Base-by-base conservation (phyloP, 2,329 filamentous ascomycete genomes). In the Didymella pinodella region DNA sequence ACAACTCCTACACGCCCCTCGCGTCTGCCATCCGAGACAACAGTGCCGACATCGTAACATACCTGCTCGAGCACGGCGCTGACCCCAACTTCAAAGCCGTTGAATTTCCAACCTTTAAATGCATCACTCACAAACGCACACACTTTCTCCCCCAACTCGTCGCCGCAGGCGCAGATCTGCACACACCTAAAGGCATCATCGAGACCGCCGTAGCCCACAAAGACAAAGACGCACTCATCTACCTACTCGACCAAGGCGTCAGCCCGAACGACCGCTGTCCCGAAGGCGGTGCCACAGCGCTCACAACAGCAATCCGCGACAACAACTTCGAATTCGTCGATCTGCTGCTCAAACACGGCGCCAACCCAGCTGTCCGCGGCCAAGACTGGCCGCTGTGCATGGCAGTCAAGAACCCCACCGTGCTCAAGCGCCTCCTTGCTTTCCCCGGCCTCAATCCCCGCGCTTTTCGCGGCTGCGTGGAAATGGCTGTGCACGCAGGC, bases 321-420 rank as follows among this genome's bases (percentile, higher is more conserved):
- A 81, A 86, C 69, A 82, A 83, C 2, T 69, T 79, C 20, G 86
- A 89, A 6, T 79, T 88, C 64, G 82, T 90, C 25, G 85, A 88
- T 44, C 72, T 84, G 8, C 80, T 89, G 1, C 79, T 89, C 4
- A 72, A 78, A 2, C 81, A 84, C 29, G 86, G 87, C 11, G 87
- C 86, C 0, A 85, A 89, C 61, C 85, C 87, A 4, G 84, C 85
- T 49, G 77, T 88, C 16, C 82, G 88, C 11, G 88, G 88, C 36
- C 81, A 89, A 66, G 87, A 90, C 70, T 91, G 88, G 88, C 88
- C 88, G 0, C 80, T 90, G 8, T 88, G 84, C 72, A 87, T 91
- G 84, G 87, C 88, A 0, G 87, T 90, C 48, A 82, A 81, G 58
- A 83, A 85, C 32, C 88, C 89, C 0, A 71, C 74, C 0, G 83